phyloP scores from a whole-genome alignment of 2,329 filamentous ascomycete genomes.

The Scortechinia acanthostroma region DNA sequence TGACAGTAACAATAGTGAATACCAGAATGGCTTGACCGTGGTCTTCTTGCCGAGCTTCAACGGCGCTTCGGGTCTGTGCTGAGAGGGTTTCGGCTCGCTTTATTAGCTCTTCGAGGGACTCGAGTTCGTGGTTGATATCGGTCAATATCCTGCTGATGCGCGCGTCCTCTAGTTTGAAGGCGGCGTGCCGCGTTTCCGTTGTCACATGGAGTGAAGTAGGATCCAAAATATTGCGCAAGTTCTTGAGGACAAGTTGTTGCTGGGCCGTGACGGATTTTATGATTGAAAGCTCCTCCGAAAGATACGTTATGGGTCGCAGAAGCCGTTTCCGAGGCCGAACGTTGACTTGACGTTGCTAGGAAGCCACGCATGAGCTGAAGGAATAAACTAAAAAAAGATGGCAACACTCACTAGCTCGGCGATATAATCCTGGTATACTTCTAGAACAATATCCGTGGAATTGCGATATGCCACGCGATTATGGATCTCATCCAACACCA shows the following conservation, averaged over 20 bases:
- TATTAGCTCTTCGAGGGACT: background rate
- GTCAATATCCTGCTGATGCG: background rate
- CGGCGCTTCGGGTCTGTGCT: background rate
- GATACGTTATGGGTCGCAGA: too few species aligned
- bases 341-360: too few species aligned
- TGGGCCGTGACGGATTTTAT: background rate
- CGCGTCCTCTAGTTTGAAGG: background rate
- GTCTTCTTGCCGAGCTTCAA: constrained; percentile 11
- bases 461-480: background rate
- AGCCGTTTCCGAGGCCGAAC: too few species aligned
- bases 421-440: background rate
- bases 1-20: constrained; percentile 18
- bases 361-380: too few species aligned
- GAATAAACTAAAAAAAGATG: background rate
- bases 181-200: background rate
- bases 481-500: background rate
- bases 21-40: constrained; percentile 16
- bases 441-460: background rate
- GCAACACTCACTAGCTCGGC: background rate
- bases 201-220: background rate
- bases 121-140: background rate
- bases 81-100: background rate
- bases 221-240: background rate
- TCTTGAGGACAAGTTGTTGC: background rate
- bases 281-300: background rate